Evolutionary conservation across 2,329 filamentous ascomycete genomes (phyloP), one percentile per base, ranked within the genome.

Genomic region (Arthroderma sp.): DNA sequence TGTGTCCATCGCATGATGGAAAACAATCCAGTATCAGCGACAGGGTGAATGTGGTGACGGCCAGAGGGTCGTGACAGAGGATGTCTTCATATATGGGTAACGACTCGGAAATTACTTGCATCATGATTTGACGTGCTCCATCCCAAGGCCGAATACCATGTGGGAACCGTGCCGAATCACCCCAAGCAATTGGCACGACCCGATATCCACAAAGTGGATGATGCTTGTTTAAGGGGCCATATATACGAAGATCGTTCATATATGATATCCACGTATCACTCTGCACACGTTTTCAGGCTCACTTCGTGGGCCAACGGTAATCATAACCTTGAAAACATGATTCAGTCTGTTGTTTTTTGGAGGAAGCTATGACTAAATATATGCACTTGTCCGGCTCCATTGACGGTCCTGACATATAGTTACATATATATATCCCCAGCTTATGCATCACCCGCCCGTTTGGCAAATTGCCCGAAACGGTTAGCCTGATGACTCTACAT

Each of bases 221-320:
- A 44, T 15, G 41, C 19, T 44, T 13, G 41, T 31, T 11, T 25
- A 33, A 51, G 28, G 23, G 23, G 25, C 25, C 25, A 19, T 13
- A 51, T n/a, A 17, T 9, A n/a, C n/a, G 44, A 33, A 51, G 44
- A 51, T 33, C 44, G 31, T 51, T 51, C 44, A 51, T 31, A 51
- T 31, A 15, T 13, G 25, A 15, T 9, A 51, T 19, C n/a, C 3
- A 38, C 35, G 15, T 11, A n/a, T 38, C 2, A n/a, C 35, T 4
- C 15, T 13, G 35, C 9, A n/a, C 11, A n/a, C 9, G 35, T n/a
- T 13, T 38, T n/a, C 35, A 38, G 17, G 39, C 15, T 37, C 39
- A 4, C 39, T 43, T n/a, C 4, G 35, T 9, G 9, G 17, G 15
- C 39, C 15, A 43, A 43, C 39, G 17, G 39, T 21, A n/a, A 19